Evolutionary conservation across 495 filamentous ascomycete species (phyloP), one percentile per base, ranked within the genome.

Genomic region (Hypoxylon cercidicola): DNA sequence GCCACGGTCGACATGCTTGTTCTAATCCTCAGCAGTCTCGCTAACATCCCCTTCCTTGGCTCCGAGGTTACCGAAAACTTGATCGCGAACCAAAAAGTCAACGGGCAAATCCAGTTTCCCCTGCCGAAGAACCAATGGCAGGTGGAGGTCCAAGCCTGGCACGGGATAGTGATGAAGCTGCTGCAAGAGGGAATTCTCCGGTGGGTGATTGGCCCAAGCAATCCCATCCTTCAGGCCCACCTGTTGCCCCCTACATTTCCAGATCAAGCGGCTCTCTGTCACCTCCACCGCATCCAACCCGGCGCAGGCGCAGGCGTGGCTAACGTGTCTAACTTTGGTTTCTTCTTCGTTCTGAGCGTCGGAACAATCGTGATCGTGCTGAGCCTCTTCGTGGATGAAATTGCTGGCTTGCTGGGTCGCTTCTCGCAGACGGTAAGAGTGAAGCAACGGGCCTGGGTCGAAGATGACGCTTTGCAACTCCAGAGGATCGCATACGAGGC

Each of bases 91-190:
- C 43, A 13, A 18, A 21, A 46, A 4, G 37, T 18, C 11, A 44
- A 46, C 43, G 10, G 15, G 6, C 35, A 4, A 15, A 28, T 30
- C 10, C 52, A 55, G 32, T 37, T 55, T 16, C 35, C 52, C 4
- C 20, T 55, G 8, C 52, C 52, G 13, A 43, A 37, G 16, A 55
- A 55, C 34, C 37, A 55, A 37, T 55, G 52, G 52, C 37, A 55
- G 52, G 19, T 23, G 8, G 43, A 46, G 13, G 43, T 46, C 43
- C 43, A 46, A 18, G 20, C 18, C 6, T 46, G 43, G 43, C 43
- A 46, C 13, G 43, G 15, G 4, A 46, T 20, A 3, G 43, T 46
- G 16, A 46, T 46, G 43, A 25, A 12, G 16, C 19, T 46, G 6
- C 43, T 46, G 6, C 43, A 46, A 20, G 16, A 23, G 11, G 43